Evolutionary conservation across 768 basidiomycete genomes (phyloP).

Genomic region (Kwoniella bestiolae): DNA sequence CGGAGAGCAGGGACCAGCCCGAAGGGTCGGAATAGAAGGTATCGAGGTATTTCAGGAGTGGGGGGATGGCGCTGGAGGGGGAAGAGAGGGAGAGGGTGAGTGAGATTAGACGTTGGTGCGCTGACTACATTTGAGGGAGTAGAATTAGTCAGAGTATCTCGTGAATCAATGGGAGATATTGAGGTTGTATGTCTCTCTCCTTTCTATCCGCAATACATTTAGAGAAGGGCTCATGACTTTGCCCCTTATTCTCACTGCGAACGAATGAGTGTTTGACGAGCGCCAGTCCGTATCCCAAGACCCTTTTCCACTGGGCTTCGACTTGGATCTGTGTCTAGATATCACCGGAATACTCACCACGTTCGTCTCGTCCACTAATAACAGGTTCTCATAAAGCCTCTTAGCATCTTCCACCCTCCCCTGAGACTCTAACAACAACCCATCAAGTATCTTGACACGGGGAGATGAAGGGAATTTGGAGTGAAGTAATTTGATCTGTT

Average conservation of each 20-base stretch:
- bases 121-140: slow-evolving; percentile 38
- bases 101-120: slow-evolving; percentile 55
- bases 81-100: slow-evolving; percentile 25
- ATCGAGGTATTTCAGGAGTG: slow-evolving; percentile 55
- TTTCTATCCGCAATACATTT: too few species aligned
- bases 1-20: slow-evolving; percentile 56
- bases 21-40: slow-evolving; percentile 57
- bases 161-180: too few species aligned
- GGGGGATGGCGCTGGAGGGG: slow-evolving; percentile 30
- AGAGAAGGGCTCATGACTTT: too few species aligned
- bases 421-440: slow-evolving; percentile 49
- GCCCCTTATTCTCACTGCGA: too few species aligned
- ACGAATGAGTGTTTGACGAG: too few species aligned
- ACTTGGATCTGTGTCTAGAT: too few species aligned
- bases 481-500: slow-evolving; percentile 45
- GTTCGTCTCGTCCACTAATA: slow-evolving; percentile 51
- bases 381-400: slow-evolving; percentile 45
- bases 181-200: too few species aligned
- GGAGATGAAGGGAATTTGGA: slow-evolving; percentile 52
- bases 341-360: slow-evolving; percentile 42
- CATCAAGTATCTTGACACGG: slow-evolving; percentile 49
- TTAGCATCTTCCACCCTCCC: slow-evolving; percentile 41
- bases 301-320: too few species aligned
- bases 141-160: background rate
- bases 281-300: too few species aligned